Conservation (phyloP, 163 green algal species). For the Chlamydomonas reinhardtii region DNA sequence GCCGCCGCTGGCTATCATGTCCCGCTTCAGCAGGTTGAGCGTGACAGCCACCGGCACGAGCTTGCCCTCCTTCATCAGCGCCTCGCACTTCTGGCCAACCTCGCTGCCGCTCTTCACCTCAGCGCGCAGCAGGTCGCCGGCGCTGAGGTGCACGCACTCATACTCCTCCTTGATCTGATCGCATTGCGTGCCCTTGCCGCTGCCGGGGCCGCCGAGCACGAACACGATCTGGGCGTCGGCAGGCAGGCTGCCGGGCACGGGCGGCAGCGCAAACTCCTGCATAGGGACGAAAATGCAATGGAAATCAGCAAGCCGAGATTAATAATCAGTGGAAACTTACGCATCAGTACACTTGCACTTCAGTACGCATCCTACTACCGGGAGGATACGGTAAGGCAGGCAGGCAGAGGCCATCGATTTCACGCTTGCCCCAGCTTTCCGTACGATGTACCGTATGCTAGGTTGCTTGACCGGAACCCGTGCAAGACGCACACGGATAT, state of each 20-base stretch:
- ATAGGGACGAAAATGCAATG: neutral
- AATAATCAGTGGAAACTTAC: no score
- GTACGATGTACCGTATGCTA: no score
- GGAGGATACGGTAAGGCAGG: no score
- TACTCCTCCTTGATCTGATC: constrained; percentile 78
- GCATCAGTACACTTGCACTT: no score
- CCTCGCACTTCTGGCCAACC: constrained; percentile 75
- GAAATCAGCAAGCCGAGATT: no score
- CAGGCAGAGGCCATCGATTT: no score
- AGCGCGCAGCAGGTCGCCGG: constrained; percentile 84
- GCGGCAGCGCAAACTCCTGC: constrained; percentile 23
- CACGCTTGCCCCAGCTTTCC: no score
- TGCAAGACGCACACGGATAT: neutral
- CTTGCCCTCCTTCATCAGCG: constrained; percentile 83
- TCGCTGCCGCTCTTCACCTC: constrained; percentile 78
- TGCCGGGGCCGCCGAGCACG: constrained; percentile 76
- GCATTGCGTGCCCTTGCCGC: constrained; percentile 88
- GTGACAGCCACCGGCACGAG: constrained; percentile 78
- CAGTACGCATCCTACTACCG: no score
- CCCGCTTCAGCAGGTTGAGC: constrained; percentile 63
- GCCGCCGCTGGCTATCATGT: constrained; percentile 73
- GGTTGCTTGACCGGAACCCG: no score
- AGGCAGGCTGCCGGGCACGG: constrained; percentile 35
- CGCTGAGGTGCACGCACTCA: constrained; percentile 78
- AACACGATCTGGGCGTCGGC: constrained; percentile 67